These are phyloP conservation scores for Phytophthora ohioensis DNA, from an alignment of 352 stramenopile species.

Conservation along the genomic window DNA sequence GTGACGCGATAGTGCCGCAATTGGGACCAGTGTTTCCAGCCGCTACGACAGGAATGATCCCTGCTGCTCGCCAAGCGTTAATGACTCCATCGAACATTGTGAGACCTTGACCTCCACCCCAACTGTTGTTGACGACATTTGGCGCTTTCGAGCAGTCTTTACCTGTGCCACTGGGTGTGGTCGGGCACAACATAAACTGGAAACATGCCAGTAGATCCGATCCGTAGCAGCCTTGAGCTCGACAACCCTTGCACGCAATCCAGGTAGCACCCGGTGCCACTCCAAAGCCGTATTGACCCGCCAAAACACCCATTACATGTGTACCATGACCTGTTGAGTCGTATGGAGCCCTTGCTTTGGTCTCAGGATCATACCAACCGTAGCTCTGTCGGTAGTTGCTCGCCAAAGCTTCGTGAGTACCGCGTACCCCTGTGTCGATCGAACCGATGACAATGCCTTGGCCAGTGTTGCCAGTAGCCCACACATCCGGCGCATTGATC, in stretches of 20 bases:
- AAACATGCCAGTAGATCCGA: slow-evolving; percentile 63
- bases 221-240: slow-evolving; percentile 46
- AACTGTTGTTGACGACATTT: slow-evolving; percentile 76
- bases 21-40: slow-evolving; percentile 62
- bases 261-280: slow-evolving; percentile 62
- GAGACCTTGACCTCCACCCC: slow-evolving; percentile 59
- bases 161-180: slow-evolving; percentile 41
- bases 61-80: slow-evolving; percentile 49
- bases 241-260: slow-evolving; percentile 68
- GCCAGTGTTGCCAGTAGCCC: slow-evolving; percentile 59
- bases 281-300: slow-evolving; percentile 55
- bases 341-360: slow-evolving; percentile 41
- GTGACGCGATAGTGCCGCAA: slow-evolving; percentile 60
- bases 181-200: slow-evolving; percentile 79
- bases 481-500: slow-evolving; percentile 60
- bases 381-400: slow-evolving; percentile 54
- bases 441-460: slow-evolving; percentile 61
- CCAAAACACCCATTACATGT: slow-evolving; percentile 59
- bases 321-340: slow-evolving; percentile 67
- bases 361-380: slow-evolving; percentile 70
- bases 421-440: slow-evolving; percentile 69
- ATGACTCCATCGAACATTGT: slow-evolving; percentile 56
- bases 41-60: slow-evolving; percentile 70
- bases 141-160: slow-evolving; percentile 66
- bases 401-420: slow-evolving; percentile 53